Conservation (phyloP, 2,329 filamentous ascomycete species). For the Calonectria montana region DNA sequence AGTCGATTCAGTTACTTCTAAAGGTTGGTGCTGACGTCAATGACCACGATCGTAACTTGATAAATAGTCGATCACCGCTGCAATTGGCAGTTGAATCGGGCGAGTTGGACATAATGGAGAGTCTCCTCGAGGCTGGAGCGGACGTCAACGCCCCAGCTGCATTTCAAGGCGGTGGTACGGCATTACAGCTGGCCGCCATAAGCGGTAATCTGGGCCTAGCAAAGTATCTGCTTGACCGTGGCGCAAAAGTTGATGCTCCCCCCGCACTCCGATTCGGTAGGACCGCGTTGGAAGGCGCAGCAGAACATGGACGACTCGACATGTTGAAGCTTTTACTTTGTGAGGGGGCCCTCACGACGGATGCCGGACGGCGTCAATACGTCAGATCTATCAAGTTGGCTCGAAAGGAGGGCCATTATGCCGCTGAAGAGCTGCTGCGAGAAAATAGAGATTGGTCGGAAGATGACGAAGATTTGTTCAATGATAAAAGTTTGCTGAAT, state of each 20-base stretch:
- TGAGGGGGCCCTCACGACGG: not conserved
- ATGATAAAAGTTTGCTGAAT: not conserved
- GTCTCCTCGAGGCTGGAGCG: not conserved
- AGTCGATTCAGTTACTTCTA: not conserved
- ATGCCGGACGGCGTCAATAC: not conserved
- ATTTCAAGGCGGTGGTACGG: not conserved
- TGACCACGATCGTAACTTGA: not conserved
- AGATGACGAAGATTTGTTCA: not conserved
- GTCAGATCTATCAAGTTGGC: not conserved
- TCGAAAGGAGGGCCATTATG: rapidly evolving
- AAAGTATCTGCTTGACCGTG: not conserved
- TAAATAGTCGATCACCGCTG: not conserved
- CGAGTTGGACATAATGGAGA: not conserved
- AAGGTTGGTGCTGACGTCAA: not conserved
- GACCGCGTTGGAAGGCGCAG: constrained; percentile 13
- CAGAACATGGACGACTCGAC: constrained; percentile 3
- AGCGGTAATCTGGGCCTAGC: not conserved
- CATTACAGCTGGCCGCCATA: not conserved
- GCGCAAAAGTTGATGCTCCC: not conserved
- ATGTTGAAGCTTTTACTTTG: constrained; percentile 4
- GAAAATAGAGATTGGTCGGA: not conserved
- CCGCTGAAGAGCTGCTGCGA: not conserved
- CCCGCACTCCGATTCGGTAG: rapidly evolving
- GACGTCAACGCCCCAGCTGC: not conserved
- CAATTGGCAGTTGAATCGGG: not conserved